These are phyloP conservation scores for Cetradonia linearis DNA, from an alignment of 495 filamentous ascomycete genomes.

Conservation along the genomic window DNA sequence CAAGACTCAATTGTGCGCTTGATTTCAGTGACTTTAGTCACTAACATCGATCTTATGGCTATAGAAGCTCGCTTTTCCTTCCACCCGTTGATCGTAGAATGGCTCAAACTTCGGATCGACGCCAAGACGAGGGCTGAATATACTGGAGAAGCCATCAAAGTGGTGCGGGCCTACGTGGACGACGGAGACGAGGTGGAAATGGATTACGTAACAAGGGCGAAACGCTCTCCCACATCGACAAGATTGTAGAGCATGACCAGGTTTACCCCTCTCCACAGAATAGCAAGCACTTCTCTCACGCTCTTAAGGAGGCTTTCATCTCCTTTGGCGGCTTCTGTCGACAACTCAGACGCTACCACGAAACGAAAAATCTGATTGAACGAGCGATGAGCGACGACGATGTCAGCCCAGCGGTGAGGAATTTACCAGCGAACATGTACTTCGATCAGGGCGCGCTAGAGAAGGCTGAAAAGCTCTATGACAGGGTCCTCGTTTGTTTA, in stretches of 20 bases:
- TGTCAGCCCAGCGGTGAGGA: not conserved
- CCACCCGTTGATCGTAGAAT: constrained; percentile 6
- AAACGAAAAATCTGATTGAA: not conserved
- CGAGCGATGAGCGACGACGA: not conserved
- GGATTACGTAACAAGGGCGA: not conserved
- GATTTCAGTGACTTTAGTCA: not conserved
- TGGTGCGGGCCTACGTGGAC: not conserved
- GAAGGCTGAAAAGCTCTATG: not conserved
- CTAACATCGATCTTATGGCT: not conserved
- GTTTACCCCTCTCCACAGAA: not conserved
- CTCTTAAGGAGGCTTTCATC: not conserved
- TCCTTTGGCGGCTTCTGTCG: not conserved
- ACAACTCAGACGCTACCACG: not conserved
- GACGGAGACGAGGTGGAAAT: not conserved
- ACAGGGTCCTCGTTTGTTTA: not conserved
- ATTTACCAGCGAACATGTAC: not conserved
- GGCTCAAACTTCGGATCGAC: constrained; percentile 2
- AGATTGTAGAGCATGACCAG: not conserved
- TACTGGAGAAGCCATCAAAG: not conserved
- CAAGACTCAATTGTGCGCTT: not conserved
- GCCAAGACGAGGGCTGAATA: not conserved
- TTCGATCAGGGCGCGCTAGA: not conserved
- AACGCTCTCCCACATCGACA: not conserved
- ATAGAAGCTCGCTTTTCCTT: not conserved
- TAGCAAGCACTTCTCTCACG: not conserved